Percentiles rank a stretch among this genome's conserved stretches.
These are phyloP conservation scores for Fusarium sp. DNA, from an alignment of 2,329 filamentous ascomycete species.

Conservation along the genomic window DNA sequence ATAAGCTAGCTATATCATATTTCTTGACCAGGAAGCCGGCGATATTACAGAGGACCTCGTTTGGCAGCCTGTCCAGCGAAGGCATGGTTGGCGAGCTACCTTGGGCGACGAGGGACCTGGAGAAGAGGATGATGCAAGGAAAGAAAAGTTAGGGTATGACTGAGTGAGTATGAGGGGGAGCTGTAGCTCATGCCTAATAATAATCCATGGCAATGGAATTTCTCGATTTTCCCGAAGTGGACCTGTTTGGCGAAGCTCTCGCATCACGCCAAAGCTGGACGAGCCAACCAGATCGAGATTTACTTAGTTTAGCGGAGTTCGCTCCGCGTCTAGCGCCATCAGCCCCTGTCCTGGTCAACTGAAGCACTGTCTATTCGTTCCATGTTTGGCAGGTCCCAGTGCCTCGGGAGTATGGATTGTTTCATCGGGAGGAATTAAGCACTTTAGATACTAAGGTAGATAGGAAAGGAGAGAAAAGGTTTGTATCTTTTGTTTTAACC, in stretches of 20 bases:
- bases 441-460: not conserved
- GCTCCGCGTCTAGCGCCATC: constrained; percentile 19
- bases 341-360: constrained; percentile 18
- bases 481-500: not conserved
- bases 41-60: constrained; percentile 43
- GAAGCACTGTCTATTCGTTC: not conserved
- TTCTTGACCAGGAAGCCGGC: constrained; percentile 41
- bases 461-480: not conserved
- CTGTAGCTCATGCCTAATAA: constrained; percentile 14
- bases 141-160: not conserved
- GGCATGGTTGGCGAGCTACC: constrained; percentile 38
- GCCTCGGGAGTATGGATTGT: not conserved
- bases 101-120: constrained; percentile 19
- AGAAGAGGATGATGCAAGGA: not conserved
- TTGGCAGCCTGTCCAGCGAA: constrained; percentile 46
- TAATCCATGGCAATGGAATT: constrained; percentile 9
- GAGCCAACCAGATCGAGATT: constrained; percentile 15
- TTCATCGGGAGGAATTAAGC: not conserved
- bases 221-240: constrained; percentile 19
- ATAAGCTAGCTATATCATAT: constrained; percentile 42
- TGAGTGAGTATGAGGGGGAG: constrained; percentile 30
- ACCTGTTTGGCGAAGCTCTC: constrained; percentile 5
- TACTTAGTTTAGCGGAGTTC: not conserved
- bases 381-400: not conserved
- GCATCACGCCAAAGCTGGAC: not conserved